Evolutionary conservation across 78 protist genomes (phyloP).

Genomic region (Tieghemostelium lacteum): DNA sequence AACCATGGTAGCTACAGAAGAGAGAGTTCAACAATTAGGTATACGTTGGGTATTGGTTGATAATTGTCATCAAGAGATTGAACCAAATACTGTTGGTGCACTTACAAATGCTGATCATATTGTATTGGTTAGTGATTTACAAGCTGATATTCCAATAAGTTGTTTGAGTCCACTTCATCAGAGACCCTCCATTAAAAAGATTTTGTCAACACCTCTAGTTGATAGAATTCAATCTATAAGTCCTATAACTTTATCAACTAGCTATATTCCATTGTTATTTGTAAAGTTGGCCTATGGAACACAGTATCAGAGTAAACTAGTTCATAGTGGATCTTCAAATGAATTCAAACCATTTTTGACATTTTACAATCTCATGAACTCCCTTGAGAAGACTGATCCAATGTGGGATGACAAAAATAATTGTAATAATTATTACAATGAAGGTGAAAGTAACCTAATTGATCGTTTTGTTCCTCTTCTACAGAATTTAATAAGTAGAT

Average conservation of each 20-base stretch:
- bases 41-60: conserved; percentile 59
- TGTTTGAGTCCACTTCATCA: conserved; percentile 1
- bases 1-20: conserved; percentile 1
- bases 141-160: conserved; percentile 25
- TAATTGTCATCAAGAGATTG: conserved; percentile 62
- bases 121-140: conserved; percentile 15
- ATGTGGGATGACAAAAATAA: too few species aligned
- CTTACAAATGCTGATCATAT: conserved; percentile 18
- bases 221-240: conserved; percentile 1
- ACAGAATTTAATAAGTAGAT: too few species aligned
- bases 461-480: too few species aligned
- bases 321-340: too few species aligned
- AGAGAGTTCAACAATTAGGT: conserved; percentile 5
- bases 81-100: conserved; percentile 39
- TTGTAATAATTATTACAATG: too few species aligned
- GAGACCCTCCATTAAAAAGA: not conserved
- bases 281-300: too few species aligned
- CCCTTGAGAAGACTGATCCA: too few species aligned
- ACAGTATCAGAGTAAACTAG: too few species aligned
- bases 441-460: too few species aligned
- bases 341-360: too few species aligned
- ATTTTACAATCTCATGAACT: too few species aligned
- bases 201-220: conserved; percentile 1
- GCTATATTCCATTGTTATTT: conserved; percentile 2
- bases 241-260: not conserved